These are phyloP conservation scores for Inonotus obliquus DNA, from an alignment of 1,284 basidiomycete genomes.

Conservation along the genomic window DNA sequence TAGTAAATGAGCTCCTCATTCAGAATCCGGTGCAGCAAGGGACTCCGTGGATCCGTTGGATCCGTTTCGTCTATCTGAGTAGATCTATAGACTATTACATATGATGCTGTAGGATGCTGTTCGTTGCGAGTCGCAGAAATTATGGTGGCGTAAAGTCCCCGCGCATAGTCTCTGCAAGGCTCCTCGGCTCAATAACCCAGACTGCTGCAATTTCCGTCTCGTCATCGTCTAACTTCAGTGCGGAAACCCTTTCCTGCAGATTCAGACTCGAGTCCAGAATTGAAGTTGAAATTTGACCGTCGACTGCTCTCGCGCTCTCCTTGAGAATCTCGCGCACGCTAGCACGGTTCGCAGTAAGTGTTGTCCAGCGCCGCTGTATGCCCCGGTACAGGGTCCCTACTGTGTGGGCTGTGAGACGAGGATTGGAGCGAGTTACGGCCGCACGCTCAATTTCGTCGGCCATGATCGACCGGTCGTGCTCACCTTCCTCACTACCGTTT, in stretches of 20 bases:
- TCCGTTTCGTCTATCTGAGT: neutral
- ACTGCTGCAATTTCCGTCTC: slow-evolving; percentile 41
- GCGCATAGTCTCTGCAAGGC: slow-evolving; percentile 69
- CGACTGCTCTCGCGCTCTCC: slow-evolving; percentile 39
- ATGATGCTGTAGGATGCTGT: neutral
- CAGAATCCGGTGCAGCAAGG: no score
- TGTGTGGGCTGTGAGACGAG: slow-evolving; percentile 62
- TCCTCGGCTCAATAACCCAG: slow-evolving; percentile 72
- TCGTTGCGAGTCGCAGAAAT: neutral
- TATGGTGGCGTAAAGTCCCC: slow-evolving; percentile 2
- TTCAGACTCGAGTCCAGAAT: neutral
- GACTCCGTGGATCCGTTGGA: no score
- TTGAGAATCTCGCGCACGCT: slow-evolving; percentile 70
- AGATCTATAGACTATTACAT: neutral
- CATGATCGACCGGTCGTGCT: neutral
- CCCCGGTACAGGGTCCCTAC: slow-evolving; percentile 67
- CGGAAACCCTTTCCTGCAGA: neutral
- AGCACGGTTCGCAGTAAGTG: slow-evolving; percentile 73
- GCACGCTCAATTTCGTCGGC: slow-evolving; percentile 43
- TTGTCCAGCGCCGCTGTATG: slow-evolving; percentile 69
- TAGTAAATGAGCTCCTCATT: no score
- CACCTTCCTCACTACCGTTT: slow-evolving; percentile 2
- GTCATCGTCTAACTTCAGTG: slow-evolving; percentile 6
- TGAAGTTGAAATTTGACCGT: neutral
- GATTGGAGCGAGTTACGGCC: slow-evolving; percentile 49